Percentiles rank a stretch among this genome's conserved stretches.
phyloP scores from a whole-genome alignment of 1,284 basidiomycete species.

The Ceratobasidium sp. region DNA sequence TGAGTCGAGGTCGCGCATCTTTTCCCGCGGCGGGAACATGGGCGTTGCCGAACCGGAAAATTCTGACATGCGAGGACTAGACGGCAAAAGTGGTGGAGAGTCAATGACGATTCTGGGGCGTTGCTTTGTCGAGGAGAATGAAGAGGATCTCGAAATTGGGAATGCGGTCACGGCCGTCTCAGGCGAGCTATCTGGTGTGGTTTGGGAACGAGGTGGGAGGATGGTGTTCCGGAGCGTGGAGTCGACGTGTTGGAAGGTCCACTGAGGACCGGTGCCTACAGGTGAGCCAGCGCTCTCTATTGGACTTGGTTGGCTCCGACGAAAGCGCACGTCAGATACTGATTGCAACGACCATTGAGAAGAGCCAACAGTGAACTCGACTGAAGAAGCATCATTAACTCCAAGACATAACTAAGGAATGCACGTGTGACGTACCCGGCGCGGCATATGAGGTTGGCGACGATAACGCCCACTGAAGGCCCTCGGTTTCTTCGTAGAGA shows the following conservation, averaged over 20 bases:
- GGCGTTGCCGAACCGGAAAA: conserved; percentile 16
- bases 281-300: background rate
- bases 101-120: conserved; percentile 29
- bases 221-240: conserved; percentile 35
- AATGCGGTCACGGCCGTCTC: conserved; percentile 12
- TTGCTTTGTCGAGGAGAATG: conserved; percentile 18
- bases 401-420: background rate
- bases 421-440: conserved; percentile 1
- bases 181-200: conserved; percentile 9
- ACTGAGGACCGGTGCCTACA: conserved; percentile 12
- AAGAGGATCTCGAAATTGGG: conserved; percentile 29
- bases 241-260: conserved; percentile 39
- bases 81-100: conserved; percentile 9
- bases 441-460: conserved; percentile 32
- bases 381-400: conserved; percentile 4
- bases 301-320: background rate
- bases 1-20: conserved; percentile 11
- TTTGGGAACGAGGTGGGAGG: background rate
- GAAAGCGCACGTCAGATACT: background rate
- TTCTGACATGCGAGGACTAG: background rate
- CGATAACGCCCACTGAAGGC: conserved; percentile 21
- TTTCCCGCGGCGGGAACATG: conserved; percentile 37
- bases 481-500: background rate
- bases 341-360: conserved; percentile 35
- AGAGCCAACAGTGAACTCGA: conserved; percentile 38